These are phyloP conservation scores for Lecanicillium sp. DNA, from an alignment of 2,329 filamentous ascomycete genomes.

Conservation along the genomic window DNA sequence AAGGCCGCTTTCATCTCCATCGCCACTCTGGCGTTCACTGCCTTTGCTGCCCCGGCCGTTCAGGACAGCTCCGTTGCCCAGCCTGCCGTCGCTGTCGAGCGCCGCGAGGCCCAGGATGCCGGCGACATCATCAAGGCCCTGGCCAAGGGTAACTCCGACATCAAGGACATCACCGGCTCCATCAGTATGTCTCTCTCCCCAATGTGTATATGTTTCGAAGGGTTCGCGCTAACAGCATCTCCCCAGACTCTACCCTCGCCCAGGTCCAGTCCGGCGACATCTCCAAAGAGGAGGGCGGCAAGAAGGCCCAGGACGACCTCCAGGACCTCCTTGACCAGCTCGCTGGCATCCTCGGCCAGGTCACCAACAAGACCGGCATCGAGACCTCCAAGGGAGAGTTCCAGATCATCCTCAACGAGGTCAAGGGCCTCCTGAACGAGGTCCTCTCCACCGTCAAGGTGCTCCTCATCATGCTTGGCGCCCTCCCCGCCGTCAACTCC, in stretches of 20 bases:
- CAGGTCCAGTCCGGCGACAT: constrained; percentile 20
- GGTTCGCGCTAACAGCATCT: no score
- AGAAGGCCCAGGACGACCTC: constrained; percentile 16
- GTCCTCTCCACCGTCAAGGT: constrained; percentile 12
- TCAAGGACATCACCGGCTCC: constrained; percentile 11
- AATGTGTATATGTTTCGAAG: no score
- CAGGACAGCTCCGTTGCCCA: constrained; percentile 1
- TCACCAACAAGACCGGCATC: constrained; percentile 20
- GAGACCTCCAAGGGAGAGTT: constrained; percentile 20
- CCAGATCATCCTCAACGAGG: constrained; percentile 20
- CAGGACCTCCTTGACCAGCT: constrained; percentile 19
- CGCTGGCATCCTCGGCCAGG: constrained; percentile 20
- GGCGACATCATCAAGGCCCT: constrained; percentile 9
- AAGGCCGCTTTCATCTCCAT: constrained; percentile 22
- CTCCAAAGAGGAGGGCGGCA: constrained; percentile 19
- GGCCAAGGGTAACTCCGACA: background rate
- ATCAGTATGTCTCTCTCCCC: constrained; percentile 8
- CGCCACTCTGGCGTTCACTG: constrained; percentile 20
- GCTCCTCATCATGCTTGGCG: constrained; percentile 16
- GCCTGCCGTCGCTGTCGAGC: background rate
- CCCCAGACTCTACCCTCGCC: constrained; percentile 14
- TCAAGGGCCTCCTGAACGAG: constrained; percentile 16
- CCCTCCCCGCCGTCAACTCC: constrained; percentile 21
- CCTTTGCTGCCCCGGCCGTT: constrained; percentile 18
- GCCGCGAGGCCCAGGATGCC: constrained; percentile 1